Evolutionary conservation across 1,139 yeast genomes (phyloP), one percentile per base, ranked within the genome.

Genomic region (Geotrichum carabidarum): DNA sequence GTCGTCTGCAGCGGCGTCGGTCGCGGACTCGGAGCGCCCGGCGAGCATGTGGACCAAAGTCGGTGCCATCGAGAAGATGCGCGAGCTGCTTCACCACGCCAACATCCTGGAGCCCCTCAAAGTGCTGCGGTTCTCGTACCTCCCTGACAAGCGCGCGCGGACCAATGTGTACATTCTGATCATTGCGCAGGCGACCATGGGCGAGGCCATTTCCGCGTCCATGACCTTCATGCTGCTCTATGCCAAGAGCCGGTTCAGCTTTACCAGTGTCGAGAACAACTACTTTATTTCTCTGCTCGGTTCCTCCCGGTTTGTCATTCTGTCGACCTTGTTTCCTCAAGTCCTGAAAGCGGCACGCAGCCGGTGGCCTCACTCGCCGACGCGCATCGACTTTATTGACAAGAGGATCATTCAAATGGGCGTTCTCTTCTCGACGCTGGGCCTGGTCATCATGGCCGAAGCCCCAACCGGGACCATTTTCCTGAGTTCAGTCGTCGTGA

Each of bases 251-350:
- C 67, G 64, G 44, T 86, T 81, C 67, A 62, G 75, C 27, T 84
- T 93, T 88, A 71, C 72, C 1, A 76, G 86, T 17, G 76, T 73
- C 3, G 78, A 78, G 50, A 69, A 84, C 34, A 89, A 93, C 6
- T 76, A 78, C 57, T 76, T 80, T 56, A 68, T 87, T 56, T 80
- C 91, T 0, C 57, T 78, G 0, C 61, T 78, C 1, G 85, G 88
- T 50, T 60, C 79, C 1, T 68, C 79, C 4, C 70, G 77, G 53
- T 74, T 80, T 0, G 15, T 72, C 0, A 70, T 75, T 0, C 65
- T 82, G 14, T 73, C 77, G 14, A 46, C 73, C 0, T 51, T 77
- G 69, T 78, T 48, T 83, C 86, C 9, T 56, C 70, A 48, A 43
- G 73, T 8, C 71, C 79, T 50, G 71, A 70, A 27, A 63, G 70